Evolutionary conservation across 768 basidiomycete genomes (phyloP).

Genomic region (Mycena olivaceomarginata): DNA sequence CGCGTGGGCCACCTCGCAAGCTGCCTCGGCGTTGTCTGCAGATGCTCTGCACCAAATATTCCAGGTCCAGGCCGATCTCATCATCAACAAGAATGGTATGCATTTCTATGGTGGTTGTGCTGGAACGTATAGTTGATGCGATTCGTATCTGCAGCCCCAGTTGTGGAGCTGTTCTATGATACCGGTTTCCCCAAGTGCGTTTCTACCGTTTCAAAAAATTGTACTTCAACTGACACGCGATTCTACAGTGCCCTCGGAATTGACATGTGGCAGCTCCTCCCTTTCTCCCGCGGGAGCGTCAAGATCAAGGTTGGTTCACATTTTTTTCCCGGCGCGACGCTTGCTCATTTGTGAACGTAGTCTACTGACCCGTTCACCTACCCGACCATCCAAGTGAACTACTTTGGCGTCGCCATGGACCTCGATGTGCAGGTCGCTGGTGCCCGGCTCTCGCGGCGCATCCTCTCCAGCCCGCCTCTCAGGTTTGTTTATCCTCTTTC

Average conservation of each 20-base stretch:
- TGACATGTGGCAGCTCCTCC: slow-evolving; percentile 72
- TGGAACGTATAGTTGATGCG: no score
- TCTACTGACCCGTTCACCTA: slow-evolving; percentile 67
- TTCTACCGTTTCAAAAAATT: background rate
- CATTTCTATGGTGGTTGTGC: no score
- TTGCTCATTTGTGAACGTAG: slow-evolving; percentile 47
- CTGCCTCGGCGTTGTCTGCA: slow-evolving; percentile 60
- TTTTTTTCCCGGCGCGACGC: background rate
- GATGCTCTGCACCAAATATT: slow-evolving; percentile 65
- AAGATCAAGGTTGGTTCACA: slow-evolving; percentile 53
- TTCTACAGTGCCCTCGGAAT: slow-evolving; percentile 64
- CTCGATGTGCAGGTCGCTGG: slow-evolving; percentile 70
- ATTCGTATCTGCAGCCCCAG: slow-evolving; percentile 50
- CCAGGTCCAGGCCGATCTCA: slow-evolving; percentile 66
- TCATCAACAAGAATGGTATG: slow-evolving; percentile 62
- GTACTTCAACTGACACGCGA: background rate
- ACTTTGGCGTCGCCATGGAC: slow-evolving; percentile 70
- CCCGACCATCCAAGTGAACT: slow-evolving; percentile 70
- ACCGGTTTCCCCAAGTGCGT: slow-evolving; percentile 67
- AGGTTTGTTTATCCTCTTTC: slow-evolving; percentile 52
- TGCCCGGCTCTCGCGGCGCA: slow-evolving; percentile 63
- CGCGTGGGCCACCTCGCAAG: slow-evolving; percentile 66
- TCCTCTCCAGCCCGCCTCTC: slow-evolving; percentile 64
- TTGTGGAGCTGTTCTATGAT: slow-evolving; percentile 69
- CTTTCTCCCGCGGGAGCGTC: slow-evolving; percentile 69